Percentiles rank a stretch among this genome's conserved stretches.
phyloP scores from a whole-genome alignment of 805 yeast species.

The Teunomyces tritomae region DNA sequence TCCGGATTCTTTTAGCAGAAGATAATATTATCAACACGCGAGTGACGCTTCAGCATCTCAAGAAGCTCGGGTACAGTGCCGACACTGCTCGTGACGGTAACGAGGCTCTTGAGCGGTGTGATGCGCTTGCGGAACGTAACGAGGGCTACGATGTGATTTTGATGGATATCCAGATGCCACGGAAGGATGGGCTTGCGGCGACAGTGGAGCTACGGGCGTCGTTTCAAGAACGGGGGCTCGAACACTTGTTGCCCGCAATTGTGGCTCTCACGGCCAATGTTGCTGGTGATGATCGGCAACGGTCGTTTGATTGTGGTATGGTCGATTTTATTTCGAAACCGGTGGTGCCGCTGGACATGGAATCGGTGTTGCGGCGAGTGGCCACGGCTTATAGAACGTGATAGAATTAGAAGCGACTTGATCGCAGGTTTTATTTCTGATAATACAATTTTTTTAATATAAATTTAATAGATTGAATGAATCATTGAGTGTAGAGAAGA shows the following conservation, averaged over 20 bases:
- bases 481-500: background rate
- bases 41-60: conserved; percentile 49
- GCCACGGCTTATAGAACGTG: background rate
- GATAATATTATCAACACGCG: conserved; percentile 51
- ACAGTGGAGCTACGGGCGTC: conserved; percentile 35
- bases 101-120: conserved; percentile 39
- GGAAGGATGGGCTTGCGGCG: conserved; percentile 56
- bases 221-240: conserved; percentile 21
- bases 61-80: conserved; percentile 48
- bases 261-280: conserved; percentile 54
- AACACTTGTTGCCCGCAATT: conserved; percentile 30
- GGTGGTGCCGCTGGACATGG: conserved; percentile 45
- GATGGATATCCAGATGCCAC: conserved; percentile 57
- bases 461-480: no score
- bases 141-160: conserved; percentile 49
- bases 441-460: no score
- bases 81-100: conserved; percentile 54
- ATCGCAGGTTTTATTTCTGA: no score
- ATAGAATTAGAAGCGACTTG: no score
- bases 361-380: conserved; percentile 27
- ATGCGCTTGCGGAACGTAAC: conserved; percentile 20
- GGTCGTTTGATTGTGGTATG: conserved; percentile 51
- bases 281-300: conserved; percentile 50
- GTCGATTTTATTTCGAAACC: conserved; percentile 53
- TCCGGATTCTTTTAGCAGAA: conserved; percentile 52